These are phyloP conservation scores for Coemansia sp. DNA, from an alignment of 192 early-diverging fungal species.

Conservation along the genomic window DNA sequence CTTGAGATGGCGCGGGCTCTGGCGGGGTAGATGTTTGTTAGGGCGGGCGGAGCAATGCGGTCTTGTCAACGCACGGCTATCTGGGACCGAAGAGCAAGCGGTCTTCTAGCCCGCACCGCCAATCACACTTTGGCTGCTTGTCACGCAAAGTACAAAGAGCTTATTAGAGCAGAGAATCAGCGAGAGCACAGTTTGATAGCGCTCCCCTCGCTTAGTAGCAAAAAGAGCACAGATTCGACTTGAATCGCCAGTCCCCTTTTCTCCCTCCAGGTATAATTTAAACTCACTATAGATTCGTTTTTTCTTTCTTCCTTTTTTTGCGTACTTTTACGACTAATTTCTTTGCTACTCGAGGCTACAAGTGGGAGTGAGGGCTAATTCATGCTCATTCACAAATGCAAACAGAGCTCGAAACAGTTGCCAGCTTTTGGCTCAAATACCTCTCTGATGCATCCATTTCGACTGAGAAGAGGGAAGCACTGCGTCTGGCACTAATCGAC, in stretches of 20 bases:
- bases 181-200: neutral
- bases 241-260: neutral
- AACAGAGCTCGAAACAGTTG: slow-evolving; percentile 51
- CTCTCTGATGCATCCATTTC: slow-evolving; percentile 31
- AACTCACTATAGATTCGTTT: neutral
- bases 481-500: slow-evolving; percentile 45
- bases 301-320: neutral
- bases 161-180: slow-evolving; percentile 3
- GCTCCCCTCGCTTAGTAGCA: no score
- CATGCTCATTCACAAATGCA: slow-evolving; percentile 55
- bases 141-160: slow-evolving; percentile 1
- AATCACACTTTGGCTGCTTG: neutral
- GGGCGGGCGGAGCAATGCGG: no score
- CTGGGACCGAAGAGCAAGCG: neutral
- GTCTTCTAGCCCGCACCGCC: neutral
- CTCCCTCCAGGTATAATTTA: neutral
- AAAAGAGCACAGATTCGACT: no score
- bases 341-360: neutral
- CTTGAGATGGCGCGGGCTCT: no score
- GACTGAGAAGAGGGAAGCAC: slow-evolving; percentile 30
- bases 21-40: no score
- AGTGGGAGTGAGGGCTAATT: slow-evolving; percentile 3
- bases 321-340: neutral
- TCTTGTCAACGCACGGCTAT: no score
- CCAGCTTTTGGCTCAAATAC: slow-evolving; percentile 52